Evolutionary conservation across 108 stramenopile species (phyloP), one percentile per base, ranked within the genome.

Genomic region (Bacterosira constricta): DNA sequence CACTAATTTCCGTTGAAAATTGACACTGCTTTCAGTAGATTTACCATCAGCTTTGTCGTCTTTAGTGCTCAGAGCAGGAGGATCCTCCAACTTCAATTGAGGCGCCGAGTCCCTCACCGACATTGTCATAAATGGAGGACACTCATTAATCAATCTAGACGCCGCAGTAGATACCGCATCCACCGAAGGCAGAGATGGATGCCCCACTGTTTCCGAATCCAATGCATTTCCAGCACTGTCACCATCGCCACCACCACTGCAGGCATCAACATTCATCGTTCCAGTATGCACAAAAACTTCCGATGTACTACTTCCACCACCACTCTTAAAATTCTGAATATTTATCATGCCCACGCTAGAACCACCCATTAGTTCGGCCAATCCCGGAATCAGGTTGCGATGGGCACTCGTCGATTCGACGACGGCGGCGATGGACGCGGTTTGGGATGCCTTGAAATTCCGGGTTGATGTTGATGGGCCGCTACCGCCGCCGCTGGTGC

Each of bases 71-170:
- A 35, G 3, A 36, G 74, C 26, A 63, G 42, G 39, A 31, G 75
- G 67, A 30, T 89, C 77, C 27, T 72, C 55, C 35, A 91, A 68
- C 61, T 79, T 82, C 20, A 95, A 66, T 63, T 92, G 91, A 18
- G 91, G 91, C 9, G 96, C 92, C 50, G 86, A 82, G 64, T 95
- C 94, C n/a, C 66, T 73, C 30, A 73, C 79, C 46, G 64, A 81
- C 79, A 91, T 71, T 36, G 91, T 85, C 2, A 94, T 84, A 73
- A 74, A 87, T 8, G 93, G 93, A 6, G 93, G 93, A 46, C 31
- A 60, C n/a, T 94, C 93, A 45, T 80, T 63, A 13, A 89, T 63
- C 10, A 55, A 42, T 42, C 83, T 85, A 12, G 35, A 56, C 0
- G 92, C 85, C 18, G 84, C 69, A 44, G 72, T 79, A 11, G 65